Evolutionary conservation across 768 basidiomycete genomes (phyloP).

Genomic region (Boletus sp.): DNA sequence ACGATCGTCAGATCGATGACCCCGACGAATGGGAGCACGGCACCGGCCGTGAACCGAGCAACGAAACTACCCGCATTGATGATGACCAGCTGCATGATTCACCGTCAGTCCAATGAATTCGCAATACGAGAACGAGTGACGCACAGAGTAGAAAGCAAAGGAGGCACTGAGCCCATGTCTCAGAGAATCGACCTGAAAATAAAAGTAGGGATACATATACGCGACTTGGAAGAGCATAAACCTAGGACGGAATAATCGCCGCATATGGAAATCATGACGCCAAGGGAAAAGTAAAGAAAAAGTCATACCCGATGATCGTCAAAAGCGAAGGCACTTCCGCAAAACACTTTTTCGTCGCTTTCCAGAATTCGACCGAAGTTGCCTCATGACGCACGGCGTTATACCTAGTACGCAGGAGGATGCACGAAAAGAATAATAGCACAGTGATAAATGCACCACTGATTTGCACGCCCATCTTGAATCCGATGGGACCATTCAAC

Average conservation of each 20-base stretch:
- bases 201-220: constrained; percentile 53
- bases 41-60: constrained; percentile 45
- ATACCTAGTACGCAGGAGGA: constrained; percentile 37
- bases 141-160: constrained; percentile 55
- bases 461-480: constrained; percentile 38
- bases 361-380: constrained; percentile 12
- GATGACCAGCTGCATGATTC: constrained; percentile 43
- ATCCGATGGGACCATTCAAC: constrained; percentile 43
- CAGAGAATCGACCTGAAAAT: constrained; percentile 56
- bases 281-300: too few species aligned
- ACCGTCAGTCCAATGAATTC: background rate
- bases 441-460: constrained; percentile 40
- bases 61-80: constrained; percentile 49
- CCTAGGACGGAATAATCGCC: constrained; percentile 17
- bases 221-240: constrained; percentile 36
- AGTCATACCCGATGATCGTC: constrained; percentile 22
- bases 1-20: constrained; percentile 43
- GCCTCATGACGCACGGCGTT: background rate
- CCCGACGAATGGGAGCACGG: constrained; percentile 40
- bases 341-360: constrained; percentile 22
- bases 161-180: constrained; percentile 43
- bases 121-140: background rate
- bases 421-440: constrained; percentile 38
- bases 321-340: constrained; percentile 26
- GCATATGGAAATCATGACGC: background rate